Conservation (phyloP, 805 yeast genomes). For the Kodamaea lidongshanica region DNA sequence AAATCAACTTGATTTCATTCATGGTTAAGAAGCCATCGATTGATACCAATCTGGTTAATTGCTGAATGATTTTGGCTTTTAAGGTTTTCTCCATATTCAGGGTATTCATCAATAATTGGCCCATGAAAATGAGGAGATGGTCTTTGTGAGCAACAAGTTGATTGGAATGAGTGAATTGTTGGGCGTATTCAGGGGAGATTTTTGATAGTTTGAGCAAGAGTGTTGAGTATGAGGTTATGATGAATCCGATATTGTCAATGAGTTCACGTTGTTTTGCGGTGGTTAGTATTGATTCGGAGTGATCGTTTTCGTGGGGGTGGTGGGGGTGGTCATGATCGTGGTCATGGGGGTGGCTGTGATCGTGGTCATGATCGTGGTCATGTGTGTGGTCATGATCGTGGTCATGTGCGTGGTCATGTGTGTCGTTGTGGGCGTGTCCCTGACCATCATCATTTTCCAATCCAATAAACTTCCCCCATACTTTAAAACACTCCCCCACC, state of each 20-base stretch:
- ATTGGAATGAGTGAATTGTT: slow-evolving; percentile 18
- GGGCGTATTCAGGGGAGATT: slow-evolving; percentile 10
- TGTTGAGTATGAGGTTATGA: slow-evolving; percentile 43
- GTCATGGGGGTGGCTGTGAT: neutral
- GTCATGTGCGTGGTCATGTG: no score
- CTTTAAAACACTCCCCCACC: slow-evolving; percentile 30
- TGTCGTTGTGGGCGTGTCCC: slow-evolving; percentile 3
- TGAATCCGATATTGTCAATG: slow-evolving; percentile 54
- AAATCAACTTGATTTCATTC: slow-evolving; percentile 56
- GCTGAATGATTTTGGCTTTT: slow-evolving; percentile 59
- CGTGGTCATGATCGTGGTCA: neutral
- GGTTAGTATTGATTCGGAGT: slow-evolving; percentile 32
- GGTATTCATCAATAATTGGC: slow-evolving; percentile 63
- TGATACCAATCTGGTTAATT: slow-evolving; percentile 51
- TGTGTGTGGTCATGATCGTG: no score
- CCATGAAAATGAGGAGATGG: slow-evolving; percentile 56
- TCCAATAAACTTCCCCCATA: slow-evolving; percentile 37
- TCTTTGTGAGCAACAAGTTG: slow-evolving; percentile 51
- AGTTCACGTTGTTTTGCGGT: slow-evolving; percentile 54
- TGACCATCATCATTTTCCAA: slow-evolving; percentile 13
- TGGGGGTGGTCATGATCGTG: no score
- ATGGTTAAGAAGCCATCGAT: slow-evolving; percentile 43
- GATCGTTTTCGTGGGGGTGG: slow-evolving; percentile 10
- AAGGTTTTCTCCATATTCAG: slow-evolving; percentile 66
- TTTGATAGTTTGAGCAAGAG: no score